phyloP scores from a whole-genome alignment of 2,329 filamentous ascomycete genomes.

The Epichloe bromicola region DNA sequence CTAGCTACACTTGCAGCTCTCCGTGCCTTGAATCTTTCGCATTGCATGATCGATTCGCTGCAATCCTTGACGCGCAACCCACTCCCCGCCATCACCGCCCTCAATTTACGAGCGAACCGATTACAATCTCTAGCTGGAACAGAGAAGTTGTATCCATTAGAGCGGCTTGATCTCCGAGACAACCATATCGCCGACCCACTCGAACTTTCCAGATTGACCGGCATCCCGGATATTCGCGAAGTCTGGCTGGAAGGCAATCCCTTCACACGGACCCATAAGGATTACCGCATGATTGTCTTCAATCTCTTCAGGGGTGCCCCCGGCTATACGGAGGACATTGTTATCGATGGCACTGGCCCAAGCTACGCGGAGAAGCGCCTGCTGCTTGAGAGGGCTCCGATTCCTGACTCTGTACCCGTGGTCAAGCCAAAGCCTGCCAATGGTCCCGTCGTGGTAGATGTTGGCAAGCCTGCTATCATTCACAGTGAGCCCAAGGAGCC shows the following conservation, averaged over 20 bases:
- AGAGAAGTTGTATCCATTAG: constrained; percentile 75
- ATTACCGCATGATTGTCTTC: constrained; percentile 84
- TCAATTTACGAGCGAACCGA: constrained; percentile 84
- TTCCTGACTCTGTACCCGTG: constrained; percentile 64
- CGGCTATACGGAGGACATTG: constrained; percentile 79
- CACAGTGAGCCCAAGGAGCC: constrained; percentile 38
- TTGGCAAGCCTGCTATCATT: constrained; percentile 53
- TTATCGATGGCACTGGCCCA: constrained; percentile 74
- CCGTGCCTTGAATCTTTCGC: constrained; percentile 84
- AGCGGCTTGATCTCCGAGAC: constrained; percentile 81
- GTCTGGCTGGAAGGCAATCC: constrained; percentile 89
- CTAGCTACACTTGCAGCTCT: constrained; percentile 74
- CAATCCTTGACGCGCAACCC: constrained; percentile 77
- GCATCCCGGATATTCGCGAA: constrained; percentile 81
- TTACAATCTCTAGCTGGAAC: constrained; percentile 79
- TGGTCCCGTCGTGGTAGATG: constrained; percentile 47
- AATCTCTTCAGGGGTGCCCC: constrained; percentile 87
- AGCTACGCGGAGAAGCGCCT: constrained; percentile 77
- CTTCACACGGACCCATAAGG: constrained; percentile 74
- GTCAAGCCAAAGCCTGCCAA: constrained; percentile 57
- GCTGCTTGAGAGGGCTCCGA: constrained; percentile 67
- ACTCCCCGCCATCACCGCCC: constrained; percentile 80
- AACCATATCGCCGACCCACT: constrained; percentile 84
- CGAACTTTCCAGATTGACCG: constrained; percentile 78
- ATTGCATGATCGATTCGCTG: constrained; percentile 95